phyloP scores from a whole-genome alignment of 1,139 yeast species.

The Citeromyces siamensis region DNA sequence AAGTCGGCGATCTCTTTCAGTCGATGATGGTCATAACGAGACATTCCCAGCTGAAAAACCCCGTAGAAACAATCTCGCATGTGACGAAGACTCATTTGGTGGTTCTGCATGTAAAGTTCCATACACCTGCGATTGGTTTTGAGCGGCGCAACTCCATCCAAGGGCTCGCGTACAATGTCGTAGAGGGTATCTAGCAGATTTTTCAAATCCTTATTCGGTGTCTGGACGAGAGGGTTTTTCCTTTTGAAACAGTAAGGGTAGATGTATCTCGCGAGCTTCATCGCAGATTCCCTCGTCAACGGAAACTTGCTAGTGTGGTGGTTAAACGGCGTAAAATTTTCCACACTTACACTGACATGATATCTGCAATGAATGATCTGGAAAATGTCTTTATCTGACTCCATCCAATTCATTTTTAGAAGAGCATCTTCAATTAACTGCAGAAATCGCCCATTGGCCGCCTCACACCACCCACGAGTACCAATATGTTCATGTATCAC shows the following conservation, averaged over 20 bases:
- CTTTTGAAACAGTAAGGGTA: slow-evolving; percentile 47
- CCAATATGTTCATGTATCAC: slow-evolving; percentile 70
- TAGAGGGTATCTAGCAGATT: slow-evolving; percentile 58
- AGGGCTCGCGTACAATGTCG: slow-evolving; percentile 64
- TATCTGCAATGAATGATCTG: slow-evolving; percentile 74
- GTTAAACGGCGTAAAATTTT: slow-evolving; percentile 47
- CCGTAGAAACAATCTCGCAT: slow-evolving; percentile 53
- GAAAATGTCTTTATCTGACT: slow-evolving; percentile 46
- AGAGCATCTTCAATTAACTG: slow-evolving; percentile 45
- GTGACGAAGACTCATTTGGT: slow-evolving; percentile 32
- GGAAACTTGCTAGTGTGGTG: slow-evolving; percentile 42
- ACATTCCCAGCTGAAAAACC: slow-evolving; percentile 22
- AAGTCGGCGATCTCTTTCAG: slow-evolving; percentile 25
- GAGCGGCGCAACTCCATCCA: slow-evolving; percentile 20
- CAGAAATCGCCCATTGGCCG: slow-evolving; percentile 50
- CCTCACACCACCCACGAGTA: slow-evolving; percentile 51
- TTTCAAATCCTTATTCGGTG: slow-evolving; percentile 60
- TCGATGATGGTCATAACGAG: slow-evolving; percentile 15
- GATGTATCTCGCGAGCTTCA: slow-evolving; percentile 45
- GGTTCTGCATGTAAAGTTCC: slow-evolving; percentile 37
- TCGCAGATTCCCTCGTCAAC: slow-evolving; percentile 37
- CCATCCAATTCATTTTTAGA: slow-evolving; percentile 27
- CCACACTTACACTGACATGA: slow-evolving; percentile 51
- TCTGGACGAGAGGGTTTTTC: slow-evolving; percentile 43
- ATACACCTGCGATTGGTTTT: slow-evolving; percentile 31